A percentile compares a stretch with the other conserved stretches of the same genome.
These are phyloP conservation scores for Ormosia emarginata DNA, from an alignment of 306 rosid species.

Conservation along the genomic window DNA sequence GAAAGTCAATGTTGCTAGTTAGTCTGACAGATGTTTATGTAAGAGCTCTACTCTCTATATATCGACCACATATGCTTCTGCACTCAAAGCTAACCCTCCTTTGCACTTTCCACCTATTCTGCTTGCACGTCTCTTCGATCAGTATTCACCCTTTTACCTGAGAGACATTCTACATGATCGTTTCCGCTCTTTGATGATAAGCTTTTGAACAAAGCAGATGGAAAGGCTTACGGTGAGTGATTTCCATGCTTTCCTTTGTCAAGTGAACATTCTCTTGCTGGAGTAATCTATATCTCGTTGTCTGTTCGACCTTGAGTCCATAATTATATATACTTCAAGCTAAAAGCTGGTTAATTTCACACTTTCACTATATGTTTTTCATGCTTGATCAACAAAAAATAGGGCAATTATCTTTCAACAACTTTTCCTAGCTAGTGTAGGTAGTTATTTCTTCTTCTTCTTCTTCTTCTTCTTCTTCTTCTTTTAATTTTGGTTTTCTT, in stretches of 20 bases:
- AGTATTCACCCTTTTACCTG: background rate
- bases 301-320: conserved; percentile 47
- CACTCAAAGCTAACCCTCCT: background rate
- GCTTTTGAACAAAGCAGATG: background rate
- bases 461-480: background rate
- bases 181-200: background rate
- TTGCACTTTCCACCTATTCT: background rate
- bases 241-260: conserved; percentile 42
- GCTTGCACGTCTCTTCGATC: background rate
- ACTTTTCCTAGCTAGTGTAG: background rate
- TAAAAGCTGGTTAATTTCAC: background rate
- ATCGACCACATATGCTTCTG: background rate
- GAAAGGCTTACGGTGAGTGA: conserved; percentile 16
- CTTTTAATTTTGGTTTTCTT: background rate
- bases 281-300: conserved; percentile 40
- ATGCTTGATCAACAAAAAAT: background rate
- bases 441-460: too few species aligned
- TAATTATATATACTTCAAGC: background rate
- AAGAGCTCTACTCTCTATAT: background rate
- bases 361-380: background rate
- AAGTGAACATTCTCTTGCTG: conserved; percentile 31
- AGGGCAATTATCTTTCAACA: background rate
- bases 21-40: background rate
- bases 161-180: background rate
- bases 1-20: conserved; percentile 30